These are phyloP conservation scores for Penicillium sp. DNA, from an alignment of 2,329 filamentous ascomycete species.

Conservation along the genomic window DNA sequence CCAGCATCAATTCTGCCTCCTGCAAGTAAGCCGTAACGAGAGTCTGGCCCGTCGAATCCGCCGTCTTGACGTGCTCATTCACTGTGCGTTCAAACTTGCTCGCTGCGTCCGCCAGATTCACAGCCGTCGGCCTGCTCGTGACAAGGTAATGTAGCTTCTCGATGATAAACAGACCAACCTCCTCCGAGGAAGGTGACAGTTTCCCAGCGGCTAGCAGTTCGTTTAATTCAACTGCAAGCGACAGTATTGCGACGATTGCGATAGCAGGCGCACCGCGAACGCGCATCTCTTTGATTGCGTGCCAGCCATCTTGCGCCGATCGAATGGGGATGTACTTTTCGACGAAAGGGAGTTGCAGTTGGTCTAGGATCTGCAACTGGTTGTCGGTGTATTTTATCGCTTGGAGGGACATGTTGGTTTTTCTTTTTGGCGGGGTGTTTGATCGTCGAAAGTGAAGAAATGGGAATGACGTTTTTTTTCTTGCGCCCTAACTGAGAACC, in stretches of 20 bases:
- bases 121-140: conserved; percentile 85
- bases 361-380: conserved; percentile 58
- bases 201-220: conserved; percentile 35
- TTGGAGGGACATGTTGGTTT: conserved; percentile 48
- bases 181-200: conserved; percentile 52
- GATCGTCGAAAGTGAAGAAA: not conserved
- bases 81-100: conserved; percentile 68
- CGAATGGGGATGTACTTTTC: conserved; percentile 54
- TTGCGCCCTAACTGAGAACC: not conserved
- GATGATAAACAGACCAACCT: conserved; percentile 65
- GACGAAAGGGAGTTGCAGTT: conserved; percentile 59
- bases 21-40: conserved; percentile 69
- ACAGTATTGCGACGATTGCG: conserved; percentile 91
- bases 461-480: not conserved
- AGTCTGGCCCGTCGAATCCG: conserved; percentile 35
- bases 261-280: conserved; percentile 81
- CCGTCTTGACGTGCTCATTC: conserved; percentile 37
- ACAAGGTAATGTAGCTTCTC: conserved; percentile 80
- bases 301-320: conserved; percentile 58
- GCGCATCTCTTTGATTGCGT: conserved; percentile 64
- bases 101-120: conserved; percentile 89
- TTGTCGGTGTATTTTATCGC: conserved; percentile 59
- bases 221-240: conserved; percentile 78
- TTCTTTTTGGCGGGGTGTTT: not conserved
- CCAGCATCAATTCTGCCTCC: conserved; percentile 80